Evolutionary conservation across 164 flowering plant genomes (phyloP).

Genomic region (Umbellularia californica): DNA sequence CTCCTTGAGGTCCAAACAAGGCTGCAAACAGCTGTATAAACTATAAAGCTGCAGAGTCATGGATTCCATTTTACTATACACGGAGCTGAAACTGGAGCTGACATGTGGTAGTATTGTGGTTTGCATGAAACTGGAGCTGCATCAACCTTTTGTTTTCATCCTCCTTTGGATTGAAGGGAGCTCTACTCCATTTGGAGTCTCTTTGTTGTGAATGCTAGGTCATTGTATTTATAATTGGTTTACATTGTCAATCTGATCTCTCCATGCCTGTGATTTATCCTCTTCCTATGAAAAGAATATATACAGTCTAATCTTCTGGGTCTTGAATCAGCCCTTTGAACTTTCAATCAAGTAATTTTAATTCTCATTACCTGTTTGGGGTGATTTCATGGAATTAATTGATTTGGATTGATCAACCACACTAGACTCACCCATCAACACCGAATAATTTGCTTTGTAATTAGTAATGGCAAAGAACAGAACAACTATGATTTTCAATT

Average conservation of each 20-base stretch:
- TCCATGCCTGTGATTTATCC: no score
- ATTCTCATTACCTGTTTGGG: neutral
- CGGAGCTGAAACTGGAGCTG: no score
- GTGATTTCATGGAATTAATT: neutral
- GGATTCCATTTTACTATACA: neutral
- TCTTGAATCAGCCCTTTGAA: neutral
- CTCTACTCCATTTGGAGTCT: neutral
- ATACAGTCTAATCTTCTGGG: neutral
- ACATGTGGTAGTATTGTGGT: neutral
- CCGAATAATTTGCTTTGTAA: no score
- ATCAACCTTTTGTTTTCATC: neutral
- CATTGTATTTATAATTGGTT: no score
- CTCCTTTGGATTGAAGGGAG: slow-evolving; percentile 2
- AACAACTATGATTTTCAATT: no score
- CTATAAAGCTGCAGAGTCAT: slow-evolving; percentile 1
- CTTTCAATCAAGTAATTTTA: neutral
- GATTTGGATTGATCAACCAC: no score
- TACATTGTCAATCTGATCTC: no score
- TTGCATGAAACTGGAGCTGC: slow-evolving; percentile 2
- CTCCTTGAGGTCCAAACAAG: neutral
- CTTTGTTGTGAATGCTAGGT: neutral
- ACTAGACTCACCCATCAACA: no score
- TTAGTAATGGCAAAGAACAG: no score
- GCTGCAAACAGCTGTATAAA: neutral
- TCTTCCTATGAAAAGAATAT: neutral